phyloP scores from a whole-genome alignment of 1,284 basidiomycete species.

The Malassezia dermatis region DNA sequence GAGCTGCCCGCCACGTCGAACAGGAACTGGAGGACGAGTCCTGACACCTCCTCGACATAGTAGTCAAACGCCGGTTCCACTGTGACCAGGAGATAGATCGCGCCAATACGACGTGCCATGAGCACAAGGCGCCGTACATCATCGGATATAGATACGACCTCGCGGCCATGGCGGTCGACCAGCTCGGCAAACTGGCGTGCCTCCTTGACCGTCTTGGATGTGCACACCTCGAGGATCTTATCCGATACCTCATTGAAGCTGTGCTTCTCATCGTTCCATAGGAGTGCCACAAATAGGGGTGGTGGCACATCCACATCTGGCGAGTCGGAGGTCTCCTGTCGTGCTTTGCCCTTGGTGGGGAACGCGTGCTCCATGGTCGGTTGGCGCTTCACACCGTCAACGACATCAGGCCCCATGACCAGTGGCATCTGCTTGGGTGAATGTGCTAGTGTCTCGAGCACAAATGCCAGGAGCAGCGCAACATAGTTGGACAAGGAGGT shows the following conservation, averaged over 20 bases:
- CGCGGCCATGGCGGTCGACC: slow-evolving; percentile 71
- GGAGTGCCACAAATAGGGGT: slow-evolving; percentile 63
- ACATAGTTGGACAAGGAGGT: slow-evolving; percentile 65
- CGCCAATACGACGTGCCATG: slow-evolving; percentile 66
- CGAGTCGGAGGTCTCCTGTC: slow-evolving; percentile 15
- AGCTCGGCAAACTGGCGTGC: slow-evolving; percentile 53
- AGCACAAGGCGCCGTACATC: slow-evolving; percentile 64
- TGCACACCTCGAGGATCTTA: slow-evolving; percentile 18
- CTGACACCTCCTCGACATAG: slow-evolving; percentile 75
- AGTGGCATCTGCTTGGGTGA: slow-evolving; percentile 68
- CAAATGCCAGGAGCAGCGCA: slow-evolving; percentile 67
- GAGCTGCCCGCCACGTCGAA: slow-evolving; percentile 38
- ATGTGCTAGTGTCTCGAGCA: slow-evolving; percentile 72
- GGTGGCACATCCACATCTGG: slow-evolving; percentile 9
- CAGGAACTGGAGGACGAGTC: slow-evolving; percentile 43
- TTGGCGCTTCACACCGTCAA: slow-evolving; percentile 58
- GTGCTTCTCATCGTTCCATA: slow-evolving; percentile 98
- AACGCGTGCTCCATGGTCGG: slow-evolving; percentile 55
- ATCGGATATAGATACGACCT: slow-evolving; percentile 67
- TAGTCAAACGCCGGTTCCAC: slow-evolving; percentile 77
- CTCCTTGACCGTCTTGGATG: slow-evolving; percentile 51
- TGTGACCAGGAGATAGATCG: slow-evolving; percentile 85
- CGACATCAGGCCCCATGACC: slow-evolving; percentile 51
- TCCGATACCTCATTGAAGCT: slow-evolving; percentile 69
- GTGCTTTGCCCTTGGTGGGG: slow-evolving; percentile 18